Percentiles rank a stretch among this genome's conserved stretches.
Conservation (phyloP, 805 yeast genomes). For the baker's yeast (Saccharomyces cerevisiae) region DNA sequence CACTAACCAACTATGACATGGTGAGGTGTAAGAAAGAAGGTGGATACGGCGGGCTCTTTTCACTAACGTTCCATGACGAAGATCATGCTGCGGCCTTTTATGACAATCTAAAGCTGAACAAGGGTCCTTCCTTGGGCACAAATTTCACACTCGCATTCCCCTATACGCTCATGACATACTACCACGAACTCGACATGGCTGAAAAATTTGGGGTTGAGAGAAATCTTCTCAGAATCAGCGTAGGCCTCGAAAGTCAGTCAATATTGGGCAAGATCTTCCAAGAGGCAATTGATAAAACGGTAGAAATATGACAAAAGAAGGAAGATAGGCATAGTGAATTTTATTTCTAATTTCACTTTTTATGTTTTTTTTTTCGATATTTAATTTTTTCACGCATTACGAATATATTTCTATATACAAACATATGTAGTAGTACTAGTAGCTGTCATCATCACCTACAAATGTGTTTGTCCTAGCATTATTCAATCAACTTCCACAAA, state of each 20-base stretch:
- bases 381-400: slow-evolving; percentile 2
- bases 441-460: neutral
- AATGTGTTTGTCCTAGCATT: slow-evolving; percentile 3
- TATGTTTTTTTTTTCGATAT: neutral
- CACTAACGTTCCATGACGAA: slow-evolving; percentile 61
- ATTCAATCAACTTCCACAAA: slow-evolving; percentile 31
- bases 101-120: slow-evolving; percentile 39
- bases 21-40: slow-evolving; percentile 51
- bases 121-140: slow-evolving; percentile 88
- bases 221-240: slow-evolving; percentile 65
- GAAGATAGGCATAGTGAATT: neutral
- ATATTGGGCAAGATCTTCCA: slow-evolving; percentile 44
- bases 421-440: neutral
- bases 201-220: slow-evolving; percentile 77
- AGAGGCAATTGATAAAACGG: slow-evolving; percentile 39
- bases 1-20: slow-evolving; percentile 59
- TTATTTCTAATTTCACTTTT: neutral
- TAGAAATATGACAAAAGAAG: neutral
- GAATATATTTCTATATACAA: neutral
- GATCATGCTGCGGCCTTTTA: slow-evolving; percentile 64
- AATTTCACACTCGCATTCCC: slow-evolving; percentile 79
- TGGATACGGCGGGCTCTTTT: slow-evolving; percentile 81
- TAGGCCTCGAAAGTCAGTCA: slow-evolving; percentile 68
- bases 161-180: slow-evolving; percentile 79
- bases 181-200: slow-evolving; percentile 69